Evolutionary conservation across 164 flowering plant species (phyloP).

Genomic region (Aristolochia contorta): DNA sequence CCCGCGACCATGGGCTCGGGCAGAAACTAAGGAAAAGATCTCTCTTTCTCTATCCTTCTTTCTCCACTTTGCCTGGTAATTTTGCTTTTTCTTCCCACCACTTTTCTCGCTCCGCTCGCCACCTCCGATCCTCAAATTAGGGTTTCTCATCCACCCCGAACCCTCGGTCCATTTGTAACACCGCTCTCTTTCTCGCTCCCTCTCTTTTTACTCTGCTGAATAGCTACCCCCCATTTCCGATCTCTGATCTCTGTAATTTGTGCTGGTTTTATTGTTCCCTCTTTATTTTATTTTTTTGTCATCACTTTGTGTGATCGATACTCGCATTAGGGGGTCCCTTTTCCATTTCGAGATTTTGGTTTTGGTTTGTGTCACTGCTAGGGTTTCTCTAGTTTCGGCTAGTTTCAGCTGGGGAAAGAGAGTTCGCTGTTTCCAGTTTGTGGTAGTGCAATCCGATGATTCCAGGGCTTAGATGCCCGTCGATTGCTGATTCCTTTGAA

Average conservation of each 20-base stretch:
- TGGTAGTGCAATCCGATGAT: background rate
- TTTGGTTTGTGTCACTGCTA: background rate
- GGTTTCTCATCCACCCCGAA: no score
- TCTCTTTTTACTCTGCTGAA: background rate
- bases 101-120: background rate
- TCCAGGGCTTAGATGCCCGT: no score
- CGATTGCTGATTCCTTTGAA: no score
- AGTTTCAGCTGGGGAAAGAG: background rate
- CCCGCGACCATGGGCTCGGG: constrained; percentile 7
- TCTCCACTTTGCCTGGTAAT: constrained; percentile 1
- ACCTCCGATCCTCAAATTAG: background rate
- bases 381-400: background rate
- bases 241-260: background rate
- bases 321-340: background rate
- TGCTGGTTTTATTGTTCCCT: no score
- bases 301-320: background rate
- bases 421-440: background rate
- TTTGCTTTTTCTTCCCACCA: background rate
- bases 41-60: background rate
- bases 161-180: background rate
- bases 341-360: background rate
- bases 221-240: no score
- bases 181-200: background rate
- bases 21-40: constrained; percentile 3
- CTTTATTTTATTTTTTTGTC: no score